These are phyloP conservation scores for Medicago lupulina DNA, from an alignment of 306 rosid species.

Conservation along the genomic window DNA sequence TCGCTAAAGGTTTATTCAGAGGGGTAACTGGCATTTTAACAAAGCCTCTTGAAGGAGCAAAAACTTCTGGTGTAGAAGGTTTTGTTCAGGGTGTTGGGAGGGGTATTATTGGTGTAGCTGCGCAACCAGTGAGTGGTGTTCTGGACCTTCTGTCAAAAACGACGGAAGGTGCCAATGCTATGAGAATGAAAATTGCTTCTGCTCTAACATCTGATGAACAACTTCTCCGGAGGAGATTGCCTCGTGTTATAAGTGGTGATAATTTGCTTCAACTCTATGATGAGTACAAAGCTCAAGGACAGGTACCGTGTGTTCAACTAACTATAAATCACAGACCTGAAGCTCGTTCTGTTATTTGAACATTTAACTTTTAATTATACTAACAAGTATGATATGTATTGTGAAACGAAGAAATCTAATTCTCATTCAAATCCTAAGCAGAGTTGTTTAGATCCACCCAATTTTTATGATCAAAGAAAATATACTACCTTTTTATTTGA, in stretches of 20 bases:
- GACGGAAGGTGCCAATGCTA: slow-evolving; percentile 98
- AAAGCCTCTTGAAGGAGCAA: slow-evolving; percentile 99
- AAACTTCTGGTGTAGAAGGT: slow-evolving; percentile 96
- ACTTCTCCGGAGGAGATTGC: slow-evolving; percentile 90
- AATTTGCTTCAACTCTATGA: slow-evolving; percentile 84
- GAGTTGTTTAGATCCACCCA: slow-evolving; percentile 1
- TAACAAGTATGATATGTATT: background rate
- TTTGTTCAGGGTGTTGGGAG: slow-evolving; percentile 99
- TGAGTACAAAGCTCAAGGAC: slow-evolving; percentile 92
- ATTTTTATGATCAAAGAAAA: slow-evolving; percentile 21
- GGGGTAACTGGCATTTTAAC: slow-evolving; percentile 98
- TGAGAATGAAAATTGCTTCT: slow-evolving; percentile 96
- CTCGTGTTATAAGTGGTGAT: slow-evolving; percentile 94
- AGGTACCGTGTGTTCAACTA: slow-evolving; percentile 64
- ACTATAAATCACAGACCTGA: slow-evolving; percentile 13
- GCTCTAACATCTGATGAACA: slow-evolving; percentile 98
- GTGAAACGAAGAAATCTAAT: slow-evolving; percentile 14
- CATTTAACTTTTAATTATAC: slow-evolving; percentile 17
- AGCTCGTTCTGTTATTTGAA: slow-evolving; percentile 36
- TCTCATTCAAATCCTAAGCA: slow-evolving; percentile 24
- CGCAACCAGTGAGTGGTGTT: slow-evolving; percentile 99
- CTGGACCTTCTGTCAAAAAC: slow-evolving; percentile 96
- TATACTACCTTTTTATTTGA: slow-evolving; percentile 5
- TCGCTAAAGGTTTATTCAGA: slow-evolving; percentile 96
- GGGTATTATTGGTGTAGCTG: slow-evolving; percentile 98